Evolutionary conservation across 2,329 filamentous ascomycete species (phyloP), one percentile per base, ranked within the genome.

Genomic region (Aspergillus fischeri): DNA sequence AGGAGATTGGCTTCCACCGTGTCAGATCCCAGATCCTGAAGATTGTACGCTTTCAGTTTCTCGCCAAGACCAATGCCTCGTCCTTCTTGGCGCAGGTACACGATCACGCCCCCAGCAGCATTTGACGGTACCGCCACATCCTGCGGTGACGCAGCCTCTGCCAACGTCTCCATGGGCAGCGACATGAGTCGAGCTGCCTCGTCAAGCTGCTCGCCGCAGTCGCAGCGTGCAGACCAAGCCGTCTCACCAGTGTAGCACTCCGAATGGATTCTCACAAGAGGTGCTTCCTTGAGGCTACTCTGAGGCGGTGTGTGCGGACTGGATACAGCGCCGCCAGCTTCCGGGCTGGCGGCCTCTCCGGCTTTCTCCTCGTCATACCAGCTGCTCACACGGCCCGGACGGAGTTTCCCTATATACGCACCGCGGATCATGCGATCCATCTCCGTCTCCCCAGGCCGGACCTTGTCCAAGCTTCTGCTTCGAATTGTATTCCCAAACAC

Each of bases 201-300:
- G 73, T 99, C 94, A 2, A 99, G 83, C 73, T 99, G 94, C 77
- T 99, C 94, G 56, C 94, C 94, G 73, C 94, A 99, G 77, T 99
- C 94, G 77, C 94, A 99, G 28, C 94, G 87, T 38, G 94, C 93
- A 7, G 92, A 97, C 94, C 94, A 97, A 1, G 95, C 94, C 0
- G 94, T 99, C 80, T 99, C 94, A 58, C 94, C 94, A 0, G 94
- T 99, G 75, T 99, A 99, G 77, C 94, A 99, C 75, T 99, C 94
- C 3, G 91, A 96, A 74, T 99, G 94, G 70, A 99, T 99, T 56
- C 94, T 85, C 49, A 99, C 93, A 42, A 99, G 80, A 0, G 94
- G 91, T 1, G 88, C 70, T 56, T 74, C 67, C 21, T 63, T 54
- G 28, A 57, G 56, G 51, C 49, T 60, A 41, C 50, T 63, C 6